Evolutionary conservation across 169 alveolate genomes (phyloP).

Genomic region (Cryptosporidium canis): DNA sequence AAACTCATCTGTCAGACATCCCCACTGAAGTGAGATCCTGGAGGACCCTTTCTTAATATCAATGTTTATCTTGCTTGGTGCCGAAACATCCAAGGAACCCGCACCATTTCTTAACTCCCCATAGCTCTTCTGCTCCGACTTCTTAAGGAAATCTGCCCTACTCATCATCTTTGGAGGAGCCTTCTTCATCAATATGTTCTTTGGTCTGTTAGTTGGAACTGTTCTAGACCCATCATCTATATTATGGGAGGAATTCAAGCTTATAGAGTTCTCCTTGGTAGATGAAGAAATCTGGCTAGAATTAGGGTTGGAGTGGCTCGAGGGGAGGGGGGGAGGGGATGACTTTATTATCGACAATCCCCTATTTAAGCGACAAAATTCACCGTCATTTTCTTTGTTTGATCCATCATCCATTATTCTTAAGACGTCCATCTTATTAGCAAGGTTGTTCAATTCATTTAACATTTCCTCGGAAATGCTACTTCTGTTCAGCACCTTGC

Average conservation of each 20-base stretch:
- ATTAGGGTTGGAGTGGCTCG: background rate
- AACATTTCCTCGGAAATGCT: slow-evolving; percentile 48
- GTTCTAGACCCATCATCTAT: background rate
- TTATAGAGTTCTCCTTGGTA: too few relatives aligned
- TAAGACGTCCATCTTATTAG: slow-evolving; percentile 3
- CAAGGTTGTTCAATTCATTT: slow-evolving; percentile 31
- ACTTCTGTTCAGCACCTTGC: slow-evolving; percentile 9
- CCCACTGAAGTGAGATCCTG: slow-evolving; percentile 63
- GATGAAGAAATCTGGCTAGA: background rate
- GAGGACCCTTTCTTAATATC: background rate
- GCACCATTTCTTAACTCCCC: background rate
- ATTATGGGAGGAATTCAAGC: background rate
- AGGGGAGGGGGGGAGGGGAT: background rate
- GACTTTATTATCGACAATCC: background rate
- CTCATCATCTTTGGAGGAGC: slow-evolving; percentile 66
- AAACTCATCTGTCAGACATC: slow-evolving; percentile 46
- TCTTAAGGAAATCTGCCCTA: slow-evolving; percentile 48
- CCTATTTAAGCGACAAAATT: background rate
- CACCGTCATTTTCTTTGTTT: background rate
- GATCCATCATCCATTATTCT: background rate
- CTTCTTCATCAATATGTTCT: slow-evolving; percentile 14
- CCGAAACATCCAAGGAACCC: background rate
- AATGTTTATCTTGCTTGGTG: background rate
- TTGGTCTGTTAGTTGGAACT: background rate
- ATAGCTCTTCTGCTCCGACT: background rate